Percentiles rank a stretch among this genome's conserved stretches.
phyloP scores from a whole-genome alignment of 495 filamentous ascomycete species.

The Polyplosphaeria fusca region DNA sequence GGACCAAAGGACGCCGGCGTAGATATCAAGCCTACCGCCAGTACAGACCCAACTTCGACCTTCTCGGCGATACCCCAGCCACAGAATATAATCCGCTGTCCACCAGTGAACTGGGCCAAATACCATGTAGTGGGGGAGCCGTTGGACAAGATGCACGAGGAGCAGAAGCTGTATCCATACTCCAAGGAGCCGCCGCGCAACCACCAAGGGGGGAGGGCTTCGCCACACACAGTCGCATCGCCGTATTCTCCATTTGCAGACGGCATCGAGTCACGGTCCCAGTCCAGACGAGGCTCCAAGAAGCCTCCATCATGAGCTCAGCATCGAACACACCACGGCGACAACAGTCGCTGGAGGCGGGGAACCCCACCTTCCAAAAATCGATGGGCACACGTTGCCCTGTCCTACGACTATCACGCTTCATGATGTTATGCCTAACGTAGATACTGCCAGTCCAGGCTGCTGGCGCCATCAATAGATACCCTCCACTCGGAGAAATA shows the following conservation, averaged over 20 bases:
- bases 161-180: conserved; percentile 53
- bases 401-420: too few species aligned
- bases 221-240: conserved; percentile 61
- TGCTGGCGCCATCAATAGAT: too few species aligned
- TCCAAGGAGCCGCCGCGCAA: conserved; percentile 49
- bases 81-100: conserved; percentile 81
- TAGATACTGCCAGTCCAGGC: too few species aligned
- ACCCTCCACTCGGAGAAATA: too few species aligned
- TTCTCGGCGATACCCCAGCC: conserved; percentile 63
- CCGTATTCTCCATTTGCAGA: conserved; percentile 64
- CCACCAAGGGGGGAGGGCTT: conserved; percentile 39
- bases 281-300: conserved; percentile 28
- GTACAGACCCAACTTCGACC: conserved; percentile 19
- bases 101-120: conserved; percentile 86
- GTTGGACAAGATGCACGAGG: conserved; percentile 76
- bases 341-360: too few species aligned
- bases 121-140: conserved; percentile 79
- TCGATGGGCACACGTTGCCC: too few species aligned
- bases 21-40: neutral
- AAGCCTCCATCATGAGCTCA: conserved; percentile 15
- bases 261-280: conserved; percentile 21
- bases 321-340: too few species aligned
- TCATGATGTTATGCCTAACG: too few species aligned
- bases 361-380: too few species aligned
- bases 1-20: conserved; percentile 36